Conservation (phyloP, 179 eudicot genomes). For the Spergularia azorica region DNA sequence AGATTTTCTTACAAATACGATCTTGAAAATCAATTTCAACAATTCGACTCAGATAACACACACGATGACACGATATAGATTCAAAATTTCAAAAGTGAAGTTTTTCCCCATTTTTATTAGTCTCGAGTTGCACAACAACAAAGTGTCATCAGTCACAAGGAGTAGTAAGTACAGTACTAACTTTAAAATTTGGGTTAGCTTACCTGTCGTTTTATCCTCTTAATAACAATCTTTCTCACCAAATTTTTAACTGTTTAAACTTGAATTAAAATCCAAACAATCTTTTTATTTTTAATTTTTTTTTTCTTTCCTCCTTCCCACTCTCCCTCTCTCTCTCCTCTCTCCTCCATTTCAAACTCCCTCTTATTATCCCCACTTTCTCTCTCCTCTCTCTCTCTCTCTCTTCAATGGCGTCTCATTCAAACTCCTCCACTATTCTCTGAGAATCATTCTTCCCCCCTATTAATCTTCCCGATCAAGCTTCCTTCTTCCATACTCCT, state of each 20-base stretch:
- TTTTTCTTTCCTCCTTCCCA: no score
- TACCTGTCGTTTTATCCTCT: slow-evolving; percentile 16
- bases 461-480: neutral
- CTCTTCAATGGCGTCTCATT: slow-evolving; percentile 34
- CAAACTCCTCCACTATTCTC: slow-evolving; percentile 18
- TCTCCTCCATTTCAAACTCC: slow-evolving; percentile 29
- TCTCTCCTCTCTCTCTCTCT: slow-evolving; percentile 32
- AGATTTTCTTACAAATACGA: no score
- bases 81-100: no score
- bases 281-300: neutral
- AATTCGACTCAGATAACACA: no score
- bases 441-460: slow-evolving; percentile 10
- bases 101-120: no score
- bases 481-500: no score
- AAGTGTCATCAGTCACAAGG: no score
- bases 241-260: neutral
- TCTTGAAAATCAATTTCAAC: no score
- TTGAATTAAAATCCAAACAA: slow-evolving; percentile 41
- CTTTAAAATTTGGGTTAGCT: slow-evolving; percentile 1
- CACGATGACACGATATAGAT: no score
- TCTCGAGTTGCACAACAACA: no score
- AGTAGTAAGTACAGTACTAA: no score
- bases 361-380: slow-evolving; percentile 18
- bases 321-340: slow-evolving; percentile 20
- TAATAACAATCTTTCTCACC: slow-evolving; percentile 14